These are phyloP conservation scores for Lenwebbia sp. DNA, from an alignment of 345 rosid genomes.

Conservation along the genomic window DNA sequence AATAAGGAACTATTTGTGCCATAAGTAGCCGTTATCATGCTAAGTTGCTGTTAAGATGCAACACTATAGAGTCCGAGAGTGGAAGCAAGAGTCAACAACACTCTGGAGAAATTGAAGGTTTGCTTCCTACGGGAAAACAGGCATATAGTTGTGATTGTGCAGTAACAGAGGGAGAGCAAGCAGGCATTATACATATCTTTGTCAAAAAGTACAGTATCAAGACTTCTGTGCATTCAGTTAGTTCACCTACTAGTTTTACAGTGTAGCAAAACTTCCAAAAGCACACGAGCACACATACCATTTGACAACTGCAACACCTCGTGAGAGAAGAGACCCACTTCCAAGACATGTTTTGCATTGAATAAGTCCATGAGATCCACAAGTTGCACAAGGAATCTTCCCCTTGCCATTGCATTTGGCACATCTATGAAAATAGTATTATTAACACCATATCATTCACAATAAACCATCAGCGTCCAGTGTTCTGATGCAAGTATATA, in stretches of 20 bases:
- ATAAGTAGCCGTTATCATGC: neutral
- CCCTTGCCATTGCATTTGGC: slow-evolving; percentile 67
- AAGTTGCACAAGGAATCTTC: slow-evolving; percentile 63
- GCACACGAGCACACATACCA: slow-evolving; percentile 34
- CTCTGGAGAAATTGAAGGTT: neutral
- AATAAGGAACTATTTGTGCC: neutral
- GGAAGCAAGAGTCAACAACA: neutral
- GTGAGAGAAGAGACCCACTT: slow-evolving; percentile 63
- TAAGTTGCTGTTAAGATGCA: neutral
- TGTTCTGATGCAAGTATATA: neutral
- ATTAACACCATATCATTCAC: neutral
- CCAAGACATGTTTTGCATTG: slow-evolving; percentile 58
- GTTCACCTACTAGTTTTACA: neutral
- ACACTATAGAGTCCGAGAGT: neutral
- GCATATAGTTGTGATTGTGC: neutral
- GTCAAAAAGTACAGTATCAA: neutral
- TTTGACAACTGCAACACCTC: slow-evolving; percentile 46
- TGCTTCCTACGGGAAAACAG: neutral
- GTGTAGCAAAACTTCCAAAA: neutral
- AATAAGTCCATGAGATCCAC: slow-evolving; percentile 78
- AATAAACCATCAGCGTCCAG: neutral
- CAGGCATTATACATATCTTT: neutral
- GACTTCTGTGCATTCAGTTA: neutral
- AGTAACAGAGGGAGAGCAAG: neutral
- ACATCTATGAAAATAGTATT: slow-evolving; percentile 36